Conservation (phyloP, 306 rosid species). For the Vicia faba region DNA sequence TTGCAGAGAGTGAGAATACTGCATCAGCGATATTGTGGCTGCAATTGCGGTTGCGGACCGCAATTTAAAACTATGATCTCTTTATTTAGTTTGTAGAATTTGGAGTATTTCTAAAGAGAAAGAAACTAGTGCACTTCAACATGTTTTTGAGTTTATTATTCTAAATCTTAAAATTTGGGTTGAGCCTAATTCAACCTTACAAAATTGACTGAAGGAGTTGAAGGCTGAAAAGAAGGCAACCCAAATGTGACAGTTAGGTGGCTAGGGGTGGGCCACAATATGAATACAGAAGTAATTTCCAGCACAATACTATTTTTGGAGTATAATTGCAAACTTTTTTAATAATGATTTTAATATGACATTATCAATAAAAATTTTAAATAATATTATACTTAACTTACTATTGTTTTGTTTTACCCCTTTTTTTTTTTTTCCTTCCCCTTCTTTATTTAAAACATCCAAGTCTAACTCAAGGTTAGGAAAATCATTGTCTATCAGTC, state of each 20-base stretch:
- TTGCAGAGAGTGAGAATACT: too few species aligned
- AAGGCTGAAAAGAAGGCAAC: too few species aligned
- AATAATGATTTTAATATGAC: background rate
- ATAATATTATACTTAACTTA: background rate
- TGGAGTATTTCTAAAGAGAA: background rate
- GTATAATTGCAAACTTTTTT: slow-evolving; percentile 14
- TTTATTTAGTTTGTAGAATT: background rate
- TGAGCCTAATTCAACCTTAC: too few species aligned
- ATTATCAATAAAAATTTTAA: background rate
- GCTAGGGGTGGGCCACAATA: too few species aligned
- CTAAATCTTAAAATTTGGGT: background rate
- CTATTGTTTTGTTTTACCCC: background rate
- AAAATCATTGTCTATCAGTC: background rate
- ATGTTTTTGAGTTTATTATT: too few species aligned
- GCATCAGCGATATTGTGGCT: too few species aligned
- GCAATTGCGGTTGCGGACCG: too few species aligned
- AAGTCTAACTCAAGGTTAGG: background rate
- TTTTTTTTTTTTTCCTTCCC: background rate
- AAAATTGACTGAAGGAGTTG: too few species aligned
- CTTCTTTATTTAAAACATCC: slow-evolving; percentile 4
- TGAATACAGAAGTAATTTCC: too few species aligned
- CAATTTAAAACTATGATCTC: too few species aligned
- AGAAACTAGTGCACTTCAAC: background rate
- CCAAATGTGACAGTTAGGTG: too few species aligned
- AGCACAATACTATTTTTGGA: background rate